Base-by-base conservation (phyloP, 1,284 basidiomycete species). In the Cutaneotrichosporon cavernicola region DNA sequence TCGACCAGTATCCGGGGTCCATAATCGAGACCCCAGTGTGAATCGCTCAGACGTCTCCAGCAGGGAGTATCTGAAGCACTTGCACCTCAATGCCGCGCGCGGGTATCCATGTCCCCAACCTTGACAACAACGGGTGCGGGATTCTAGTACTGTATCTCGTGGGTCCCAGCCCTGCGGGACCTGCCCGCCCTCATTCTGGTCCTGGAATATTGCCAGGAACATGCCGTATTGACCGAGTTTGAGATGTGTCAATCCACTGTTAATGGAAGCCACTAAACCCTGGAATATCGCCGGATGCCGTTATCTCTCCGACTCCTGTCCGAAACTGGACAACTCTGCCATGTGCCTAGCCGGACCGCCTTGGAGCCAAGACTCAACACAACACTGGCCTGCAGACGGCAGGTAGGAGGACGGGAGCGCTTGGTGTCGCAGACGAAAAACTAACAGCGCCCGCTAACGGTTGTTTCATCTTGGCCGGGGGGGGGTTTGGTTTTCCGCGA, bases 351-450 rank as follows among this genome's bases (percentile, higher is more conserved):
- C 3, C 8, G 43, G 43, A 46, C 43, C 43, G 43, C 43, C 3
- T 46, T 46, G 18, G 43, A 46, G 43, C 43, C 43, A n/a, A 46
- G 43, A n/a, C n/a, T n/a, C n/a, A n/a, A 46, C 16, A 14, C 38
- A 8, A 40, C 14, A 16, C 43, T 46, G 43, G 43, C 43, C 2
- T 16, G 8, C 43, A n/a, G 43, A 56, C 34, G 11, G 52, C 51
- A 51, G 49, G 49, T 26, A 51, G 49, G 22, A 51, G 49, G 49
- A 7, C 43, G 43, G 43, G 43, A 46, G 43, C 11, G 43, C 43
- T 46, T 46, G 40, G 2, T n/a, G 43, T 46, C 43, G 43, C 18
- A 46, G 18, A 18, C 43, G 3, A 46, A 46, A 46, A 46, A 46
- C 43, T 18, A 46, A 14, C 40, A 43, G 4, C 40, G 40, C 40